Conservation (phyloP, 495 filamentous ascomycete species). For the Trichoderma erinaceum region DNA sequence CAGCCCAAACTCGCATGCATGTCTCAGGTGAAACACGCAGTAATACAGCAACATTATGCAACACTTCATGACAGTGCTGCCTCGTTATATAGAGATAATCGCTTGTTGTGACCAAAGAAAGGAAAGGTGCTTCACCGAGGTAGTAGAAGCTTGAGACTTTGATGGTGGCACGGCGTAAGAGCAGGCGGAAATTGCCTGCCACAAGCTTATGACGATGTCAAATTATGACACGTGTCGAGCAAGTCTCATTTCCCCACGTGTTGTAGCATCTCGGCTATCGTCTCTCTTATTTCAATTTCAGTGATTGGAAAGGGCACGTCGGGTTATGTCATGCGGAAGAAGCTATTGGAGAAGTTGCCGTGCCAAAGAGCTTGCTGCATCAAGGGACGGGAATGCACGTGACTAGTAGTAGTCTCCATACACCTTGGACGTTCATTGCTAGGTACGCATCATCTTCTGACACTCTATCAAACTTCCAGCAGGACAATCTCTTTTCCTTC, state of each 20-base stretch:
- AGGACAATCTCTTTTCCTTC: not conserved
- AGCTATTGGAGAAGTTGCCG: too few species aligned
- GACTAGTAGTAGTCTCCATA: too few species aligned
- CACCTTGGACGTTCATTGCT: too few species aligned
- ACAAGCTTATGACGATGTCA: not conserved
- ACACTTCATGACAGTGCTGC: not conserved
- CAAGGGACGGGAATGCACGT: too few species aligned
- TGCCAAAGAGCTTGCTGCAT: too few species aligned
- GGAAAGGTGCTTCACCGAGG: not conserved
- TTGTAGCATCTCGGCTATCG: not conserved
- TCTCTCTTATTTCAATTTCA: not conserved
- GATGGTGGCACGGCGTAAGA: not conserved
- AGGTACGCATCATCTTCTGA: too few species aligned
- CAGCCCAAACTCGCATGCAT: not conserved
- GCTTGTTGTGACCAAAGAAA: slow-evolving; percentile 7
- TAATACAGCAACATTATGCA: not conserved
- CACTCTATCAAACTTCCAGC: not conserved
- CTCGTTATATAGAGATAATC: not conserved
- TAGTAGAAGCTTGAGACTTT: not conserved
- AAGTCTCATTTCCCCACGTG: not conserved
- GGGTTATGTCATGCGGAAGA: too few species aligned
- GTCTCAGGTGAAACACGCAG: not conserved
- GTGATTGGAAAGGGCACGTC: not conserved
- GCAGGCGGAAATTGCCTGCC: not conserved
- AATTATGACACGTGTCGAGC: not conserved